phyloP scores from a whole-genome alignment of 805 yeast species.

The Teunomyces kruisii region DNA sequence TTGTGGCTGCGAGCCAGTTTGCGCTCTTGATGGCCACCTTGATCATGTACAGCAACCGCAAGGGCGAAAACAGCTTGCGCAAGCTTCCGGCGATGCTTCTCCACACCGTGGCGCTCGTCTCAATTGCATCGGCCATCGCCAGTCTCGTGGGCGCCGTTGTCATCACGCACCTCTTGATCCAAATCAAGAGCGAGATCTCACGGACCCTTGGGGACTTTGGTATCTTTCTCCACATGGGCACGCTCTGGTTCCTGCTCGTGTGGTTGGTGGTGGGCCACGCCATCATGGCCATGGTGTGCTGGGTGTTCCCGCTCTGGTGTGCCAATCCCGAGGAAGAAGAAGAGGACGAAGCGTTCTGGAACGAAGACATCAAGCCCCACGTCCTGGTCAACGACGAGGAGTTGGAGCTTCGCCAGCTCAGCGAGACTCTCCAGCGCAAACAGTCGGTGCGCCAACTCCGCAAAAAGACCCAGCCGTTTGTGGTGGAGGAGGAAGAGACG shows the following conservation, averaged over 20 bases:
- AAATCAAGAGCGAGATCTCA: slow-evolving; percentile 24
- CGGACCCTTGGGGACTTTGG: slow-evolving; percentile 47
- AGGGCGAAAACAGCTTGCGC: slow-evolving; percentile 31
- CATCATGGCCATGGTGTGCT: slow-evolving; percentile 26
- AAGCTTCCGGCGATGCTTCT: slow-evolving; percentile 29
- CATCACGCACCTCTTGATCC: slow-evolving; percentile 25
- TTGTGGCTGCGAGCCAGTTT: slow-evolving; percentile 28
- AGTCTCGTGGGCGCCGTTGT: slow-evolving; percentile 28
- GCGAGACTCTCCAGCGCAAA: slow-evolving; percentile 35
- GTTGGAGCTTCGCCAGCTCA: slow-evolving; percentile 34
- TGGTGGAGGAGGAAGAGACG: slow-evolving; percentile 19
- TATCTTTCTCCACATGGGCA: slow-evolving; percentile 42
- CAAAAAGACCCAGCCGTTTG: background rate
- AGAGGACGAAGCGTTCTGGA: slow-evolving; percentile 14
- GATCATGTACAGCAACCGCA: slow-evolving; percentile 38
- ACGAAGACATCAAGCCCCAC: background rate
- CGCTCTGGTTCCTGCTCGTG: slow-evolving; percentile 38
- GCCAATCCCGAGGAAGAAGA: slow-evolving; percentile 42
- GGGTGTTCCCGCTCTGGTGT: slow-evolving; percentile 50
- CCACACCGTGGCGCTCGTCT: slow-evolving; percentile 35
- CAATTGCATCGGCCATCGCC: slow-evolving; percentile 33
- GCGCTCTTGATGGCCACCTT: slow-evolving; percentile 27
- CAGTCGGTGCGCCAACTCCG: slow-evolving; percentile 14
- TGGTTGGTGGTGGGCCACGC: slow-evolving; percentile 31
- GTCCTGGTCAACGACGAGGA: slow-evolving; percentile 15